Evolutionary conservation across 1,139 yeast species (phyloP).

Genomic region (Taphrina wiesneri): DNA sequence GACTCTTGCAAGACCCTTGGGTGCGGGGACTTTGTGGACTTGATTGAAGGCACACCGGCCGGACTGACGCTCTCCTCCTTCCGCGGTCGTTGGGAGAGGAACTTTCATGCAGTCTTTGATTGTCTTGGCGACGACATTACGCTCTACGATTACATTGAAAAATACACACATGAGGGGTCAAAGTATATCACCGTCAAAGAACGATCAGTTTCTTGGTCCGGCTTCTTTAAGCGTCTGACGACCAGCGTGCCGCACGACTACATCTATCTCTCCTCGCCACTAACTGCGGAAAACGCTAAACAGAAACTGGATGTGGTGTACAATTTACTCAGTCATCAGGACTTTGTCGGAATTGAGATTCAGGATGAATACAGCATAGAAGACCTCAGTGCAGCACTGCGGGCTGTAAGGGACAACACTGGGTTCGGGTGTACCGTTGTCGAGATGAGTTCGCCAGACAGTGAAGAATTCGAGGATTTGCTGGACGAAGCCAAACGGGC

Average conservation of each 20-base stretch:
- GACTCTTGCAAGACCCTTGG: conserved; percentile 13
- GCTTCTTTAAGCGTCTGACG: conserved; percentile 14
- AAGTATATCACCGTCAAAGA: conserved; percentile 25
- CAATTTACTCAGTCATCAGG: conserved; percentile 10
- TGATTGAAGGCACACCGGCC: conserved; percentile 4
- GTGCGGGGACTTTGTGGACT: conserved; percentile 17
- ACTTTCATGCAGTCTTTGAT: conserved; percentile 25
- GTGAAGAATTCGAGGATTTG: neutral
- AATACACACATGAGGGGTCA: conserved; percentile 14
- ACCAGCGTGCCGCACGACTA: conserved; percentile 26
- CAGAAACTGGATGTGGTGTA: conserved; percentile 7
- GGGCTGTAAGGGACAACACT: neutral
- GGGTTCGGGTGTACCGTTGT: conserved; percentile 24
- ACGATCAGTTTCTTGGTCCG: conserved; percentile 16
- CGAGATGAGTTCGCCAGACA: conserved; percentile 13
- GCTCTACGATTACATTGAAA: conserved; percentile 23
- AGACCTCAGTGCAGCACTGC: conserved; percentile 12
- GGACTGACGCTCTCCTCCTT: conserved; percentile 28
- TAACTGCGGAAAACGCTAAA: conserved; percentile 9
- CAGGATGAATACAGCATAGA: conserved; percentile 15
- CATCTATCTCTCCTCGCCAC: conserved; percentile 4
- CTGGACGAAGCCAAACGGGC: neutral
- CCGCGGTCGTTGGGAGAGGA: conserved; percentile 30
- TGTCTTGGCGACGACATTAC: conserved; percentile 19
- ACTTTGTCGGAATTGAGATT: conserved; percentile 18